A percentile compares a stretch with the other conserved stretches of the same genome.
Evolutionary conservation across 345 rosid genomes (phyloP).

Genomic region (Euphorbia tirucalli): DNA sequence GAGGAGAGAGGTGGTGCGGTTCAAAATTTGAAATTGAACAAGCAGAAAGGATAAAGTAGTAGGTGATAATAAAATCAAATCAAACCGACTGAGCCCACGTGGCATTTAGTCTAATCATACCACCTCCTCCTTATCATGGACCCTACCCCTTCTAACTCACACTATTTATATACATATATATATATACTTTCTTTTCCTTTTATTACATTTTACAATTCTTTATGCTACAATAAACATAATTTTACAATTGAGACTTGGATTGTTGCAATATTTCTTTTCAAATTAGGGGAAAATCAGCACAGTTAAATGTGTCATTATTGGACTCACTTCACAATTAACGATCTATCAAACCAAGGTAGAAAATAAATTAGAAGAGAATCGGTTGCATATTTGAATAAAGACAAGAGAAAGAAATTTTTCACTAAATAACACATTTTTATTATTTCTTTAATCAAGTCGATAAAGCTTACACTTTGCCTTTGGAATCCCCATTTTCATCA

Average conservation of each 20-base stretch:
- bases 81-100: constrained; percentile 23
- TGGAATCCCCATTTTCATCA: constrained; percentile 28
- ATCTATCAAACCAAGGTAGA: too few species aligned
- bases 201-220: too few species aligned
- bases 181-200: too few species aligned
- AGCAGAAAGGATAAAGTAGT: constrained; percentile 8
- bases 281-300: too few species aligned
- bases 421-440: constrained; percentile 18
- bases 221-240: too few species aligned
- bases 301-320: too few species aligned
- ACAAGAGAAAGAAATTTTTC: constrained; percentile 36
- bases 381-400: constrained; percentile 27
- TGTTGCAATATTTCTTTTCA: too few species aligned
- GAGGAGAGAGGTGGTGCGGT: too few species aligned
- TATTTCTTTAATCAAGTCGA: constrained; percentile 24
- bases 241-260: too few species aligned
- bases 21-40: constrained; percentile 47
- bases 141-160: constrained; percentile 7
- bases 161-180: too few species aligned
- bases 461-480: constrained; percentile 34
- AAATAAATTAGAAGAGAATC: too few species aligned
- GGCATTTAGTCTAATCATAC: constrained; percentile 6
- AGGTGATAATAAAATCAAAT: not conserved
- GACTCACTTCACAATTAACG: too few species aligned
- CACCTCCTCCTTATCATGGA: constrained; percentile 4